A percentile compares a stretch with the other conserved stretches of the same genome.
Conservation (phyloP, 345 rosid genomes). For the Xanthoceras sorbifolium region DNA sequence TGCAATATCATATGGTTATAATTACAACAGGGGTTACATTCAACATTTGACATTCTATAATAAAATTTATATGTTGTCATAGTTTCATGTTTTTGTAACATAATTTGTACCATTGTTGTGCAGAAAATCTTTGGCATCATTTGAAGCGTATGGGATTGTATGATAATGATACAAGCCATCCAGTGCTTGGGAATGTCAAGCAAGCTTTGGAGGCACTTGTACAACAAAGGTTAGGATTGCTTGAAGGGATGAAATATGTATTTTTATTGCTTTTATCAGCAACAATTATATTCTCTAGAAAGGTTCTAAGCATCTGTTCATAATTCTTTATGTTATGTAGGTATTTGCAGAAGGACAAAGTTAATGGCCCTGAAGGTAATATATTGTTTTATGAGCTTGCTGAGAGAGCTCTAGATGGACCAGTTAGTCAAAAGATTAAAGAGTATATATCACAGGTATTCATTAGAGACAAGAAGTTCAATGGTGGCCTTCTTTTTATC, state of each 20-base stretch:
- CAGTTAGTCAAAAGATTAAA: conserved; percentile 58
- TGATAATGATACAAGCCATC: conserved; percentile 67
- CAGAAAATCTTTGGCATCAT: conserved; percentile 87
- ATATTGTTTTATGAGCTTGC: conserved; percentile 77
- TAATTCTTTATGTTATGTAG: conserved; percentile 30
- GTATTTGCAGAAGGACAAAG: conserved; percentile 87
- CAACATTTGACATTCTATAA: background rate
- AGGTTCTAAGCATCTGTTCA: background rate
- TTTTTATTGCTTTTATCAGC: background rate
- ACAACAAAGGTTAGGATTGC: conserved; percentile 67
- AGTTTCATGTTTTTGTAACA: background rate
- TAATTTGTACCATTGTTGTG: conserved; percentile 1
- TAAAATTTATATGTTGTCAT: background rate
- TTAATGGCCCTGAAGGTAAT: conserved; percentile 81
- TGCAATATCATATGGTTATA: background rate
- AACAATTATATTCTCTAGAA: background rate
- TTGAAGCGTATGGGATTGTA: conserved; percentile 67
- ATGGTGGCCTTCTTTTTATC: background rate
- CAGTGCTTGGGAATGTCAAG: conserved; percentile 73
- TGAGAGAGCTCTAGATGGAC: conserved; percentile 84
- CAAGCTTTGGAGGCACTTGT: conserved; percentile 75
- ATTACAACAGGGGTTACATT: background rate
- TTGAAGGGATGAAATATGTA: conserved; percentile 9
- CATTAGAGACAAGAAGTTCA: background rate
- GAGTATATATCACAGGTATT: conserved; percentile 79